Conservation (phyloP, 208 protist species). For the Porcisia hertigi region DNA sequence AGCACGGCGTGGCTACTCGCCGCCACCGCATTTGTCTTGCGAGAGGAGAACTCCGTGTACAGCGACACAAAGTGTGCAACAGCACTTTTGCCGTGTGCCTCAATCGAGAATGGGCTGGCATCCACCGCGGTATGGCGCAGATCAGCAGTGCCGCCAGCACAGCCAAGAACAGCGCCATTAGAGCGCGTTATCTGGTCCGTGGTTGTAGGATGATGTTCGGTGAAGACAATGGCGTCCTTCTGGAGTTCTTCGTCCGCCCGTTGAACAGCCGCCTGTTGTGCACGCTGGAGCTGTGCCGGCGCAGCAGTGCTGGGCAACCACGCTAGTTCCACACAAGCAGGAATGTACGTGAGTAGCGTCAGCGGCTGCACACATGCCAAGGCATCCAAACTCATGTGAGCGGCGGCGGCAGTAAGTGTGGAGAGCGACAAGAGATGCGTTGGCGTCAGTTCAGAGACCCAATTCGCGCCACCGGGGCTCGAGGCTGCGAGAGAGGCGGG, state of each 20-base stretch:
- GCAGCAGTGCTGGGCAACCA: slow-evolving; percentile 29
- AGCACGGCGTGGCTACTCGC: slow-evolving; percentile 5
- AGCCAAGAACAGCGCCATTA: not conserved
- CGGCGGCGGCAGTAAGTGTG: slow-evolving; percentile 18
- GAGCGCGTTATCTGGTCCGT: not conserved
- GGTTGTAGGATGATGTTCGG: not conserved
- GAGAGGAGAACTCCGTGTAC: slow-evolving; percentile 1
- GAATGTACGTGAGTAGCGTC: slow-evolving; percentile 18
- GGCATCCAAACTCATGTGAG: slow-evolving; percentile 15
- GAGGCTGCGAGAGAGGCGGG: slow-evolving; percentile 1
- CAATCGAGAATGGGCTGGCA: not conserved
- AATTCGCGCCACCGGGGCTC: not conserved
- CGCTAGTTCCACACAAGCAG: slow-evolving; percentile 5
- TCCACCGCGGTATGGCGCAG: not conserved
- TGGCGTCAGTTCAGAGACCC: not conserved
- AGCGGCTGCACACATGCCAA: slow-evolving; percentile 27
- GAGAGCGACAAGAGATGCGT: slow-evolving; percentile 21
- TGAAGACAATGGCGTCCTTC: not conserved
- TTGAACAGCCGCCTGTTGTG: slow-evolving; percentile 19
- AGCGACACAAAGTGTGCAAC: slow-evolving; percentile 6
- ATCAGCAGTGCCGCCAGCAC: not conserved
- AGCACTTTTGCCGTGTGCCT: not conserved
- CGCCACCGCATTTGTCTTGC: not conserved
- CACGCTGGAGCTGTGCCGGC: slow-evolving; percentile 8
- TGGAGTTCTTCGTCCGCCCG: slow-evolving; percentile 11